Conservation (phyloP, 208 protist genomes). For the Angomonas ambiguus region DNA sequence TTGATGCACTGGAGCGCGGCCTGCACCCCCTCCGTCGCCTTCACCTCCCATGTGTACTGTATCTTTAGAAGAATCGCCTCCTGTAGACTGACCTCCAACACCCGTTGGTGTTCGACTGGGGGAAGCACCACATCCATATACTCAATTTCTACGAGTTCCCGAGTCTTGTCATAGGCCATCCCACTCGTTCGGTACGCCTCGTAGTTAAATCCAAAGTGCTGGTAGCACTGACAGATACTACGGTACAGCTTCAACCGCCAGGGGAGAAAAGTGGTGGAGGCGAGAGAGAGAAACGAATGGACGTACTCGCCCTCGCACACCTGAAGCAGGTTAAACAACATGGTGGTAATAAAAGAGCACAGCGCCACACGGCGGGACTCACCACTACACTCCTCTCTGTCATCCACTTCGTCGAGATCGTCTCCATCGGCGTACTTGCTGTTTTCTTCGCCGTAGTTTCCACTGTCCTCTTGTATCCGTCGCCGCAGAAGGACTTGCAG, state of each 20-base stretch:
- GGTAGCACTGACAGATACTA: constrained; percentile 44
- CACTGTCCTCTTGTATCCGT: constrained; percentile 1
- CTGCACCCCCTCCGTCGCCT: background rate
- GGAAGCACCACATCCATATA: constrained; percentile 66
- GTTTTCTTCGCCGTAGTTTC: background rate
- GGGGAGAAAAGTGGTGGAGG: constrained; percentile 62
- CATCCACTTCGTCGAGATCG: background rate
- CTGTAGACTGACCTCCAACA: constrained; percentile 39
- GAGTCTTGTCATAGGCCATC: constrained; percentile 36
- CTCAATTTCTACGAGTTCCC: constrained; percentile 68
- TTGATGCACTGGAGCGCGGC: background rate
- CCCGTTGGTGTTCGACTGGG: constrained; percentile 25
- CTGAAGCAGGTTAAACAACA: constrained; percentile 13
- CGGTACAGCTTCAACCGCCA: constrained; percentile 74
- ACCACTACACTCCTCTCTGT: background rate
- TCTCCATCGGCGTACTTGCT: background rate
- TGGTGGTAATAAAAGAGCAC: background rate
- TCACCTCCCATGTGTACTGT: constrained; percentile 42
- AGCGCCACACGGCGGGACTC: background rate
- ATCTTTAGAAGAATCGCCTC: constrained; percentile 26
- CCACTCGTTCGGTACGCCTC: constrained; percentile 42
- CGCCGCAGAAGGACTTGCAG: constrained; percentile 31
- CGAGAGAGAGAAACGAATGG: constrained; percentile 36
- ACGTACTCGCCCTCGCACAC: constrained; percentile 25
- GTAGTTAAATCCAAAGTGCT: constrained; percentile 26